These are phyloP conservation scores for Penicillium bovifimosum DNA, from an alignment of 495 filamentous ascomycete genomes.

Conservation along the genomic window DNA sequence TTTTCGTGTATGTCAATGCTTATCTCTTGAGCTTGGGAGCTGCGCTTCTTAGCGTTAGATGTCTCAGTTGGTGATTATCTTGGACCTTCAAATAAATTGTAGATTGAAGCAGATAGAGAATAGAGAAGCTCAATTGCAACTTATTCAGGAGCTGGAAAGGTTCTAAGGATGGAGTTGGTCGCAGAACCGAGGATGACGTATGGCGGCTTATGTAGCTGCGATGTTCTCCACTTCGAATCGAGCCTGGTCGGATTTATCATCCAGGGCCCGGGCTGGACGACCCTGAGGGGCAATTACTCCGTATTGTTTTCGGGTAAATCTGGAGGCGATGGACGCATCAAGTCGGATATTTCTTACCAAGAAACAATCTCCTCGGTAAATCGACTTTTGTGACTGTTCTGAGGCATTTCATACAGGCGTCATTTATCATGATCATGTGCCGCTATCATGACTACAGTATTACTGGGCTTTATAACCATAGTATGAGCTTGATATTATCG, in stretches of 20 bases:
- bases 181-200: neutral
- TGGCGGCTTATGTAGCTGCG: neutral
- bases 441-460: neutral
- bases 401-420: no score
- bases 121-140: neutral
- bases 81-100: slow-evolving; percentile 23
- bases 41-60: slow-evolving; percentile 15
- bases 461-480: neutral
- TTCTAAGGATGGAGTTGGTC: neutral
- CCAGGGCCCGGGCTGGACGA: neutral
- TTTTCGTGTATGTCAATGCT: neutral
- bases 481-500: neutral
- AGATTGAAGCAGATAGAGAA: neutral
- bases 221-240: neutral
- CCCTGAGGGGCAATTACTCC: no score
- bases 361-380: no score
- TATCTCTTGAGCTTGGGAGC: neutral
- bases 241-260: neutral
- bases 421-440: no score
- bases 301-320: no score
- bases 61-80: slow-evolving; percentile 1
- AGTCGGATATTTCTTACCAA: no score
- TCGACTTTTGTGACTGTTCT: no score
- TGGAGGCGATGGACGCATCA: no score
- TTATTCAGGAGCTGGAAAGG: neutral